phyloP scores from a whole-genome alignment of 2,329 filamentous ascomycete genomes.

The Scopulariopsis brevicaulis region DNA sequence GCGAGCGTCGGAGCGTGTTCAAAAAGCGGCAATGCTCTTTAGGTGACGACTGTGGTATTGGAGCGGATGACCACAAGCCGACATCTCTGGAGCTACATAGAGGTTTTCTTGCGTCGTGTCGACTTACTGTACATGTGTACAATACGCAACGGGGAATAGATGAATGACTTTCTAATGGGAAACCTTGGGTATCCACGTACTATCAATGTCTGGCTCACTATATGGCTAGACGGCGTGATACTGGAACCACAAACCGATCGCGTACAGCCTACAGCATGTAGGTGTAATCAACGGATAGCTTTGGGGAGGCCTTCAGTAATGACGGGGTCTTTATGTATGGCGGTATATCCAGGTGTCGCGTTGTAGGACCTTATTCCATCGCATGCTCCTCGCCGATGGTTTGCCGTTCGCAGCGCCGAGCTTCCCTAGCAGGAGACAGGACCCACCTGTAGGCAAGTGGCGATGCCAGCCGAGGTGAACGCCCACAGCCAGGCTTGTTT shows the following conservation, averaged over 20 bases:
- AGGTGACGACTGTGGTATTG: background rate
- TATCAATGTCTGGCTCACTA: background rate
- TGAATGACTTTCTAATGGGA: background rate
- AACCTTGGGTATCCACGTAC: background rate
- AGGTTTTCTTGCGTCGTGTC: constrained; percentile 5
- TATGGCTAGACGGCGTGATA: too few relatives aligned
- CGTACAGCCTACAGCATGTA: too few relatives aligned
- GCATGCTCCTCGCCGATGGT: too few relatives aligned
- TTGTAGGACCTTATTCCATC: too few relatives aligned
- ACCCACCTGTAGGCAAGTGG: too few relatives aligned
- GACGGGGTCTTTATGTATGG: too few relatives aligned
- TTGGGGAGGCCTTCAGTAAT: too few relatives aligned
- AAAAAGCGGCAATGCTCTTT: constrained; percentile 1
- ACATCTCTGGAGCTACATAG: constrained; percentile 2
- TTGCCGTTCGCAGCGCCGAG: too few relatives aligned
- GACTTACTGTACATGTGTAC: constrained; percentile 2
- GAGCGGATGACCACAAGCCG: background rate
- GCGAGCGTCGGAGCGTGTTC: background rate
- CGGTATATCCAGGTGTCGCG: too few relatives aligned
- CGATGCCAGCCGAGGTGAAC: background rate
- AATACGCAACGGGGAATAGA: constrained; percentile 5
- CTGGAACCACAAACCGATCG: too few relatives aligned
- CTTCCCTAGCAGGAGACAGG: too few relatives aligned
- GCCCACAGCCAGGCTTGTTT: background rate
- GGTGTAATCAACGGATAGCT: too few relatives aligned